These are phyloP conservation scores for Arthrobotrys megalospora DNA, from an alignment of 2,329 filamentous ascomycete genomes.

Conservation along the genomic window DNA sequence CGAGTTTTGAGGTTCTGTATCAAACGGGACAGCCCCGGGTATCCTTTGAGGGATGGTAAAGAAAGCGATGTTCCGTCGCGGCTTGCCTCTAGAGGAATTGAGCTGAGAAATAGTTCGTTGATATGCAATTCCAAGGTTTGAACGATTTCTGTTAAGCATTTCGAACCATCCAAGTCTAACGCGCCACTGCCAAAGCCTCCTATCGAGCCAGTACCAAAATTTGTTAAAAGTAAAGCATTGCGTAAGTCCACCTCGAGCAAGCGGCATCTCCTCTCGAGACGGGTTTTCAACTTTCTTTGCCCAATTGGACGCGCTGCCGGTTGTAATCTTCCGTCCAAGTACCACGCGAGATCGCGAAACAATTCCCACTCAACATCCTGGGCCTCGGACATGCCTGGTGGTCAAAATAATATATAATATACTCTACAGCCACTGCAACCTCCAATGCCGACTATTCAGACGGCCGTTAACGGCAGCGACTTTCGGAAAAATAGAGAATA, in stretches of 20 bases:
- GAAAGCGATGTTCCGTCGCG: neutral
- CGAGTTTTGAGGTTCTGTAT: neutral
- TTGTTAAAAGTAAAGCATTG: neutral
- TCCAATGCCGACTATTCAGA: too few relatives aligned
- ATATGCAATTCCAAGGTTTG: neutral
- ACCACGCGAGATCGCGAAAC: constrained; percentile 1
- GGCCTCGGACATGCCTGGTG: neutral
- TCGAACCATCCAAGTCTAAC: neutral
- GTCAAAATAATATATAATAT: too few relatives aligned
- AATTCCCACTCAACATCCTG: neutral
- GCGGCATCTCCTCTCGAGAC: neutral
- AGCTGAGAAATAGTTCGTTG: neutral
- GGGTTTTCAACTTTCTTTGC: neutral
- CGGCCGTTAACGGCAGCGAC: too few relatives aligned
- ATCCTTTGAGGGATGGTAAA: neutral
- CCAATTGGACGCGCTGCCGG: neutral
- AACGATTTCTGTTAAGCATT: neutral
- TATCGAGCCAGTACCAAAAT: neutral
- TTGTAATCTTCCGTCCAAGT: neutral
- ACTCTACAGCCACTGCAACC: too few relatives aligned
- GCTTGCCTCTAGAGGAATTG: neutral
- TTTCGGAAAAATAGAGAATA: too few relatives aligned
- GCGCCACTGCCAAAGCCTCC: too few relatives aligned
- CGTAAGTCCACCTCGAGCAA: constrained; percentile 4
- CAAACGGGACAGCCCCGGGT: neutral